Conservation (phyloP, 345 rosid species). For the Populus euphratica region DNA sequence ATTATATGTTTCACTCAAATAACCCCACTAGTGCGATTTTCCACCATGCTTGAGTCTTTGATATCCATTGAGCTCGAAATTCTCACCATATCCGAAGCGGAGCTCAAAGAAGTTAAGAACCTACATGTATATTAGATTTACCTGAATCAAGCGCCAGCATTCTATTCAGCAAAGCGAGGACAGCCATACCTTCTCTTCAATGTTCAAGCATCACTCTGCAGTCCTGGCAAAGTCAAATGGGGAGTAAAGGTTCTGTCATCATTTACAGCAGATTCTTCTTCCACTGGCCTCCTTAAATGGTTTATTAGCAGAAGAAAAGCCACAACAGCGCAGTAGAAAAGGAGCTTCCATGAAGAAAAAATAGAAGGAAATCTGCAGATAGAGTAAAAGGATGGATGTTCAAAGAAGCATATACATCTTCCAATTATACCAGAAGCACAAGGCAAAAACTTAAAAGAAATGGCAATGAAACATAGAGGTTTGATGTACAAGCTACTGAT, state of each 20-base stretch:
- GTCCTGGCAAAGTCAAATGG: slow-evolving; percentile 32
- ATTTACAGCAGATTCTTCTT: slow-evolving; percentile 19
- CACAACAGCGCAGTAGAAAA: slow-evolving; percentile 83
- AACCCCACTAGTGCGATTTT: slow-evolving; percentile 14
- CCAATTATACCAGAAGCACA: not conserved
- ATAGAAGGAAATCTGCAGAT: slow-evolving; percentile 81
- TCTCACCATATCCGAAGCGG: slow-evolving; percentile 8
- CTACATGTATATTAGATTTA: not conserved
- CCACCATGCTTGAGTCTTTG: slow-evolving; percentile 3
- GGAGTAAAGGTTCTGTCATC: slow-evolving; percentile 26
- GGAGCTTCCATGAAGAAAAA: slow-evolving; percentile 98
- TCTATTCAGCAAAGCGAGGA: not conserved
- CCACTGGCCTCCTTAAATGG: slow-evolving; percentile 49
- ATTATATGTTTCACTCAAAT: slow-evolving; percentile 5
- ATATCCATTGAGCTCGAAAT: not conserved
- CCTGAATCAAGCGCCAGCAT: slow-evolving; percentile 9
- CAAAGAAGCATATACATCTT: not conserved
- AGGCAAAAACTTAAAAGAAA: not conserved
- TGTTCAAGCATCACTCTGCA: slow-evolving; percentile 19
- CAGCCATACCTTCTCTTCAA: slow-evolving; percentile 8
- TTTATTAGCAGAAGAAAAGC: slow-evolving; percentile 67
- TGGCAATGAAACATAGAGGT: not conserved
- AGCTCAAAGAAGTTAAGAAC: not conserved
- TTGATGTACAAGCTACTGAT: not conserved
- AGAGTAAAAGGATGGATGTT: slow-evolving; percentile 6